Base-by-base conservation (phyloP, 805 yeast genomes). In the Schizosaccharomyces lindneri region DNA sequence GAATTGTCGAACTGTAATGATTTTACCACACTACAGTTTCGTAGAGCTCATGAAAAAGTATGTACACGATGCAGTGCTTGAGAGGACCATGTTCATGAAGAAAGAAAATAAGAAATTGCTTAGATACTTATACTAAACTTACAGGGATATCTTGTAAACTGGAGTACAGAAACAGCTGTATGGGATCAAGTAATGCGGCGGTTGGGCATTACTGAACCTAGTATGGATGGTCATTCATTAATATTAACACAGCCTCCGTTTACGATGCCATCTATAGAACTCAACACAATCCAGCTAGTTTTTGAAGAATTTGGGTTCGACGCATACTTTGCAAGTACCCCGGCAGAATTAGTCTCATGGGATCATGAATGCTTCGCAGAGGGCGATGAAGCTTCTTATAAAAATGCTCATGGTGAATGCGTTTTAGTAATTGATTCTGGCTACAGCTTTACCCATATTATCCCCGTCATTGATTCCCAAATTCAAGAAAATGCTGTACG, bases 271-370 rank as follows among this genome's bases (percentile, higher is more conserved):
- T 83, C 81, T 61, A 75, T 90, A 41, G 85, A 94, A 46, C 81
- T 81, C 66, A 85, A 85, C 70, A 84, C 87, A 17, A 97, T 93
- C 70, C 95, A 88, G 72, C 84, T 93, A 0, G 78, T 93, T 0
- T 90, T 94, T 73, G 99, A 93, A 70, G 97, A 93, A 68, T 93
- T 83, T 68, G 95, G 87, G 2, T 85, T 93, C 68, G 76, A 76
- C 15, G 78, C 81, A 41, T 78, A 85, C 63, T 84, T 82, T 65
- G 76, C 95, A 63, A 79, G 85, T 27, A 79, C 85, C 0, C 76
- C 74, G 0, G 69, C 66, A 11, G 61, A 59, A 9, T 59, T 65
- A 15, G 64, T 61, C 4, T 61, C 62, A 39, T 66, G 63, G 60
- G 62, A 63, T 46, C 62, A 64, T 51, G 19, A 11, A 21, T 19